Conservation (phyloP, 2,329 filamentous ascomycete genomes). For the Didymella lethalis region DNA sequence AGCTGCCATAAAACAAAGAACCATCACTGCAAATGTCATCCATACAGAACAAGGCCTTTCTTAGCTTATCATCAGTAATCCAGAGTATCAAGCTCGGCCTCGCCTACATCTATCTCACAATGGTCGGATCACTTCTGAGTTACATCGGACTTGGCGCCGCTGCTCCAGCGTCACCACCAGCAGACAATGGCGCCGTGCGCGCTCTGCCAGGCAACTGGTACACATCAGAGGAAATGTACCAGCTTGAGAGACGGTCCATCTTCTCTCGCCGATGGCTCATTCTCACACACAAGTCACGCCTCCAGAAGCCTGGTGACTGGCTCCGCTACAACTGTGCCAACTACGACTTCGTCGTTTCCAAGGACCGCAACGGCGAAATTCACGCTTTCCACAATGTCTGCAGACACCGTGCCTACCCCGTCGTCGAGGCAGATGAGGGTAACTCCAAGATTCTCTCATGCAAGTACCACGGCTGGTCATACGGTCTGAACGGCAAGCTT, state of each 20-base stretch:
- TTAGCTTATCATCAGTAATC: slow-evolving; percentile 19
- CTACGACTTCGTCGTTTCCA: slow-evolving; percentile 53
- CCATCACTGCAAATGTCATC: slow-evolving; percentile 18
- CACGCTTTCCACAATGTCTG: slow-evolving; percentile 57
- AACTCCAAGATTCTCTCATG: slow-evolving; percentile 53
- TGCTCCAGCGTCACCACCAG: slow-evolving; percentile 19
- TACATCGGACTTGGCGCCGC: slow-evolving; percentile 39
- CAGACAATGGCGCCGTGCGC: slow-evolving; percentile 44
- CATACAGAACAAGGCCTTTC: slow-evolving; percentile 20
- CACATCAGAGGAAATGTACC: slow-evolving; percentile 54
- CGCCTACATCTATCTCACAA: slow-evolving; percentile 23
- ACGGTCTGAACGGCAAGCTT: slow-evolving; percentile 53
- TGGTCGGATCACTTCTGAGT: slow-evolving; percentile 39
- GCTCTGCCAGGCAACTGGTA: slow-evolving; percentile 55
- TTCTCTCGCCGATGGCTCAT: slow-evolving; percentile 66
- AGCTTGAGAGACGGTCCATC: slow-evolving; percentile 59
- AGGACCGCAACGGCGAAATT: slow-evolving; percentile 49
- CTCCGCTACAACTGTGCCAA: slow-evolving; percentile 58
- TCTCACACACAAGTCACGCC: slow-evolving; percentile 61
- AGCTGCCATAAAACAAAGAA: slow-evolving; percentile 3
- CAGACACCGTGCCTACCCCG: slow-evolving; percentile 56
- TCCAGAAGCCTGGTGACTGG: slow-evolving; percentile 64
- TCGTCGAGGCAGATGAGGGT: slow-evolving; percentile 50
- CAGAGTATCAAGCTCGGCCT: slow-evolving; percentile 11
- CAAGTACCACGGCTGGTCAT: slow-evolving; percentile 59